Percentiles rank a stretch among this genome's conserved stretches.
Conservation (phyloP, 441 rosid genomes). For the Lepidium campestre region DNA sequence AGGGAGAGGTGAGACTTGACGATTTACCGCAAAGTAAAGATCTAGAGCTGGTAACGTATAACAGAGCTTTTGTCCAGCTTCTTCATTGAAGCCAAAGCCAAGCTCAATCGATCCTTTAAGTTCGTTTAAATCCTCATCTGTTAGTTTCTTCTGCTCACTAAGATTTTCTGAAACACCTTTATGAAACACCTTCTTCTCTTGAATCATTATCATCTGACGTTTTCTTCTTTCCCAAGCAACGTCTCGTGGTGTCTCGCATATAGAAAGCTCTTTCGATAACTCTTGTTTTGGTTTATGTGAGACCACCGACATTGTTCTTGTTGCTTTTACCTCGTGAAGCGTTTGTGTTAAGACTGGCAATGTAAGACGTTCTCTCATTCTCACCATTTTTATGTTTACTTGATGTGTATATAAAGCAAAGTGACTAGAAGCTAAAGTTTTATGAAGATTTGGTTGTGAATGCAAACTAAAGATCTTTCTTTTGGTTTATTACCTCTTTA, state of each 20-base stretch:
- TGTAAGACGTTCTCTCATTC: constrained; percentile 28
- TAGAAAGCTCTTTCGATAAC: constrained; percentile 74
- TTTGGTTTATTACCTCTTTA: neutral
- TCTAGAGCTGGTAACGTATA: constrained; percentile 91
- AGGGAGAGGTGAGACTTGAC: constrained; percentile 71
- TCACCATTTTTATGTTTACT: constrained; percentile 20
- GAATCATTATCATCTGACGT: constrained; percentile 49
- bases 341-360: constrained; percentile 29
- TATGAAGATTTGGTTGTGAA: constrained; percentile 8
- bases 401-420: too few relatives aligned
- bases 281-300: constrained; percentile 44
- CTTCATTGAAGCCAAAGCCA: constrained; percentile 88
- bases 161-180: constrained; percentile 15
- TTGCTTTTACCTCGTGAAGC: too few relatives aligned
- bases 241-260: constrained; percentile 80
- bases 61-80: constrained; percentile 66
- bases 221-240: constrained; percentile 89
- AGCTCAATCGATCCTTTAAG: constrained; percentile 93
- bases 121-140: constrained; percentile 87
- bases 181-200: constrained; percentile 42
- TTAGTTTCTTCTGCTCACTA: constrained; percentile 40
- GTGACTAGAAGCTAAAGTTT: too few relatives aligned
- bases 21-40: constrained; percentile 85
- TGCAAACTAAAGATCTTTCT: constrained; percentile 21
- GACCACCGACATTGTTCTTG: constrained; percentile 36